Evolutionary conservation across 495 filamentous ascomycete genomes (phyloP), one percentile per base, ranked within the genome.

Genomic region (Gamarada debralockiae): DNA sequence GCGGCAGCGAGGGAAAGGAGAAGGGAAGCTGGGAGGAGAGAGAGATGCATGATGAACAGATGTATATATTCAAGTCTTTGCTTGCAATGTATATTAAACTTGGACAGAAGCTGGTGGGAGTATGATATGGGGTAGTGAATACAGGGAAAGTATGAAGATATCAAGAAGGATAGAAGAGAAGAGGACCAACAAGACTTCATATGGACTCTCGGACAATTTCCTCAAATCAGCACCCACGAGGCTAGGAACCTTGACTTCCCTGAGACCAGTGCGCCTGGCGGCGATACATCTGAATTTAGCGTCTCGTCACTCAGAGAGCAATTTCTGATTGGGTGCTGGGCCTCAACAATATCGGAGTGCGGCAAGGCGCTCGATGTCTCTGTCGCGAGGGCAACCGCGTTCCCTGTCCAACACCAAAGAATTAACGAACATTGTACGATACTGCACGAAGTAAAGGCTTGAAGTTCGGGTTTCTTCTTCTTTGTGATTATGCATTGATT

Each of bases 1-100:
- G 58, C 50, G 9, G 55, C 31, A 22, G 48, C 52, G 36, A 58
- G 6, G 23, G 59, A 52, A 36, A 58, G 25, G 29, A 58, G 52
- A 43, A 58, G 48, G 10, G 59, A 10, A 38, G 34, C 37, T 1
- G 56, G 50, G 34, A 56, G 41, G 23, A 58, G 45, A 43, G 50
- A 54, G 49, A 53, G 15, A 14, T 57, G 25, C 54, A 61, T 61
- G 13, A 17, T 41, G 21, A 24, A 27, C 17, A 31, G 27, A 39
- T 24, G 15, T 12, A 38, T 29, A 22, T 37, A 14, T 48, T 34
- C 7, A 7, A 34, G 29, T 34, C 5, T 14, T 18, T 47, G 27
- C n/a, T 47, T 23, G n/a, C 2, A 23, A n/a, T 7, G 43, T 27
- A 25, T 3, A 27, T 29, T 29, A 5, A 29, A 29, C 27, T 29